Percentiles rank a stretch among this genome's conserved stretches.
Conservation (phyloP, 768 basidiomycete genomes). For the Boletales sp. region DNA sequence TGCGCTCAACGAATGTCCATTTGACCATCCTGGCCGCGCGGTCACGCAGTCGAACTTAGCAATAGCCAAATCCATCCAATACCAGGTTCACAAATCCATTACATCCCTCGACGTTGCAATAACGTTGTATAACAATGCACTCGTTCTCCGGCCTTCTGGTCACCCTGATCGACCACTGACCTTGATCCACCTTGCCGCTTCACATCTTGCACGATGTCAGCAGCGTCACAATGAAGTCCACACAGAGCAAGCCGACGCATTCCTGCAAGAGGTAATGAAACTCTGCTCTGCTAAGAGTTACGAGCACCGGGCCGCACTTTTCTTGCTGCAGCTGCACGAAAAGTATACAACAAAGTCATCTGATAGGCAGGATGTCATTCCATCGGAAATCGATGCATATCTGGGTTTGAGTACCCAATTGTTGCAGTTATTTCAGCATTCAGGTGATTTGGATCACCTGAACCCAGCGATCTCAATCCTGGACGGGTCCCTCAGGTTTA, state of each 20-base stretch:
- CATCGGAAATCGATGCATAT: too few species aligned
- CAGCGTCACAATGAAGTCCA: neutral
- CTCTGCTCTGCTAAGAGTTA: neutral
- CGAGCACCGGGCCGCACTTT: neutral
- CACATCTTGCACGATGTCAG: neutral
- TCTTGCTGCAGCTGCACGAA: too few species aligned
- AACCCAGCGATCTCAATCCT: too few species aligned
- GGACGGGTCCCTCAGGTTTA: too few species aligned
- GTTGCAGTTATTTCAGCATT: neutral
- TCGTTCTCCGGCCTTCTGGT: neutral
- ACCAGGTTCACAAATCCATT: neutral
- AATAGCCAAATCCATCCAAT: neutral
- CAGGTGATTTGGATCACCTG: too few species aligned
- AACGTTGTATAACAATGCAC: neutral
- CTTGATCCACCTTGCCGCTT: neutral
- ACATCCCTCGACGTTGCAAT: neutral
- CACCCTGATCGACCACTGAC: neutral
- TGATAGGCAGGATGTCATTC: too few species aligned
- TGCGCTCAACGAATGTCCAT: slow-evolving; percentile 2
- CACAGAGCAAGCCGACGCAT: neutral
- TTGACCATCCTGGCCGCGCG: neutral
- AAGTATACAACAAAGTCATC: too few species aligned
- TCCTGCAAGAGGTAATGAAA: neutral
- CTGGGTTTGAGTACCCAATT: neutral
- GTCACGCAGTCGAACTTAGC: slow-evolving; percentile 3